A percentile compares a stretch with the other conserved stretches of the same genome.
Evolutionary conservation across 805 yeast genomes (phyloP).

Genomic region (Candida awuae): DNA sequence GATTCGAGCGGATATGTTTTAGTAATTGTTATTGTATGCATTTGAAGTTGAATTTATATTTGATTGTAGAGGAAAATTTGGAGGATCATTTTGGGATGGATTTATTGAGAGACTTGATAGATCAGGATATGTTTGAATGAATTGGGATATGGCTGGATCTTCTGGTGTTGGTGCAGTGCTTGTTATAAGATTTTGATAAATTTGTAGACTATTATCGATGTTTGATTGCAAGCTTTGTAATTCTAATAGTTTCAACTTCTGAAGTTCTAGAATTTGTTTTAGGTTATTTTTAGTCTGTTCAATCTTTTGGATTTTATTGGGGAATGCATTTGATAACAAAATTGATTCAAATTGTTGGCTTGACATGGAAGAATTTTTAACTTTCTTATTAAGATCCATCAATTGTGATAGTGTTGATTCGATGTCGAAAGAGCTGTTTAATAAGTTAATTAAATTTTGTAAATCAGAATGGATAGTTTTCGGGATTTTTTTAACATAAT

Average conservation of each 20-base stretch:
- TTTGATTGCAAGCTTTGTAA: slow-evolving; percentile 62
- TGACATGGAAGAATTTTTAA: slow-evolving; percentile 31
- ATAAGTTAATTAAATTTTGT: slow-evolving; percentile 36
- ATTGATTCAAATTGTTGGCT: slow-evolving; percentile 26
- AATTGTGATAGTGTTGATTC: slow-evolving; percentile 60
- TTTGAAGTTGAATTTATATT: not conserved
- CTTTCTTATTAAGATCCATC: slow-evolving; percentile 27
- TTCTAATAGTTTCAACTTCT: slow-evolving; percentile 71
- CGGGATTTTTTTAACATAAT: slow-evolving; percentile 76
- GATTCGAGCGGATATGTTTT: too few relatives aligned
- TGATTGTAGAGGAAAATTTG: not conserved
- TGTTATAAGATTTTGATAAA: slow-evolving; percentile 54
- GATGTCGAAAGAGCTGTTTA: slow-evolving; percentile 52
- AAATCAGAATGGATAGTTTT: slow-evolving; percentile 59
- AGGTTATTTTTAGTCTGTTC: slow-evolving; percentile 68
- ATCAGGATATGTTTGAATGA: slow-evolving; percentile 12
- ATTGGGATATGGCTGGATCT: slow-evolving; percentile 9
- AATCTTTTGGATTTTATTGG: slow-evolving; percentile 61
- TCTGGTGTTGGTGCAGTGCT: slow-evolving; percentile 14
- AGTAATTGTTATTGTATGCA: too few relatives aligned
- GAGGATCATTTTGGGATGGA: not conserved
- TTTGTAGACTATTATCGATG: slow-evolving; percentile 56
- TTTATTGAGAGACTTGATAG: slow-evolving; percentile 10
- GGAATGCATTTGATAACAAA: slow-evolving; percentile 56
- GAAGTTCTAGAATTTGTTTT: slow-evolving; percentile 68